Evolutionary conservation across 2,329 filamentous ascomycete species (phyloP).

Genomic region (Hypoxylon sp.): DNA sequence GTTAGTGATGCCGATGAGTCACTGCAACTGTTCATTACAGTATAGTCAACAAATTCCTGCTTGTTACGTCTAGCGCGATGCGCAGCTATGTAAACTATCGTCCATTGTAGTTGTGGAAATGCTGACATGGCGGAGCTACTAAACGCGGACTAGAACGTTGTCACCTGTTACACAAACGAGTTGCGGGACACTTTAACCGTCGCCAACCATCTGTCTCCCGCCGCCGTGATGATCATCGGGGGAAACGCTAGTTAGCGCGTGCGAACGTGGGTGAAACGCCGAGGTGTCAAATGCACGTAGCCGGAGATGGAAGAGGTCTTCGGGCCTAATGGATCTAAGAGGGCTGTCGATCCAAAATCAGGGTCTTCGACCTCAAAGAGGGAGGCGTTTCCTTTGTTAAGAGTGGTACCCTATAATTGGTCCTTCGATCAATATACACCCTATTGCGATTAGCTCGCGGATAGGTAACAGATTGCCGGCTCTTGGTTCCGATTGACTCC

Average conservation of each 20-base stretch:
- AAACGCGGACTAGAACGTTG: slow-evolving; percentile 12
- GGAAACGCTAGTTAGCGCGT: slow-evolving; percentile 23
- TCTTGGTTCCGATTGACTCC: slow-evolving; percentile 29
- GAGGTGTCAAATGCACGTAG: slow-evolving; percentile 41
- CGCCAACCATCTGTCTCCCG: slow-evolving; percentile 6
- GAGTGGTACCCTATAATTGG: slow-evolving; percentile 20
- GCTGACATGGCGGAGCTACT: slow-evolving; percentile 25
- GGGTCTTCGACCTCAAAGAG: slow-evolving; percentile 30
- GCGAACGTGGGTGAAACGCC: slow-evolving; percentile 26
- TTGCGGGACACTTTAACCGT: slow-evolving; percentile 13
- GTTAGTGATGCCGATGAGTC: slow-evolving; percentile 18
- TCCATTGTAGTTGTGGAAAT: neutral
- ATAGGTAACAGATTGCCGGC: slow-evolving; percentile 25
- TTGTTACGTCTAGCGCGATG: neutral
- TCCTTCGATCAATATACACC: slow-evolving; percentile 22
- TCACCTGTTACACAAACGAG: slow-evolving; percentile 29
- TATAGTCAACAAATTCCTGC: neutral
- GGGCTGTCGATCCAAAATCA: slow-evolving; percentile 39
- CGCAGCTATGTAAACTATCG: neutral
- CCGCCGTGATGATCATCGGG: slow-evolving; percentile 33
- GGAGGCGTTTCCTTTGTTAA: neutral
- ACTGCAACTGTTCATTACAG: neutral
- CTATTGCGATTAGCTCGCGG: slow-evolving; percentile 19
- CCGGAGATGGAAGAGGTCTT: slow-evolving; percentile 37
- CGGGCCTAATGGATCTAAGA: slow-evolving; percentile 26